Evolutionary conservation across 2,329 filamentous ascomycete genomes (phyloP), one percentile per base, ranked within the genome.

Genomic region (Fusarium pseudocircinatum): DNA sequence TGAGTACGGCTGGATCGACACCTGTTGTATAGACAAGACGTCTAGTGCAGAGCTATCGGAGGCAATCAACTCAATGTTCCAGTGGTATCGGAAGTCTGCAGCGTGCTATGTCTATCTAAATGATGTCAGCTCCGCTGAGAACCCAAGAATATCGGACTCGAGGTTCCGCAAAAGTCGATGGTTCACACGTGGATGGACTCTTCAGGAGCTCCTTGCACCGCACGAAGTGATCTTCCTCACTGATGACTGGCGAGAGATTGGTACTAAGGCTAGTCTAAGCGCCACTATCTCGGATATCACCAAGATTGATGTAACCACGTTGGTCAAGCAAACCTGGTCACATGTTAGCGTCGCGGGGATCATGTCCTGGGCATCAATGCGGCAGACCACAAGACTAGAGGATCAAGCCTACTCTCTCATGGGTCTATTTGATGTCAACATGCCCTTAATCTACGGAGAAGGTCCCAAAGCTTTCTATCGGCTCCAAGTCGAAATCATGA

Each of bases 401-500:
- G 66, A 69, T 12, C 64, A 69, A n/a, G 64, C 66, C 1, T 69
- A 69, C n/a, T 69, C 64, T 7, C 66, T 69, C 1, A 15, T 69
- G 2, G 66, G 66, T 4, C 43, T 69, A 1, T 69, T 69, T 4
- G 66, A 69, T 16, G 65, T 69, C 13, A 69, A 69, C 4, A 69
- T 69, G 66, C 64, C 66, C 7, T 40, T 69, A 2, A 69, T 69
- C 9, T 69, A 69, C 1, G 66, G 66, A 2, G 66, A 69, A 26
- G 65, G 66, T 0, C 57, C 61, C 3, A 69, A 69, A 16, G 64
- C 66, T 1, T 69, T 69, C 13, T 69, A 69, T 2, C 43, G 66
- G 2, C 50, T 69, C 9, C 66, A 69, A 15, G 64, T 69, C 6
- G 66, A 69, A 16, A 69, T 69, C 7, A 69, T 69, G 64, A 69